Evolutionary conservation across 116 monocot genomes (phyloP).

Genomic region (Dioscorea cayenensis): DNA sequence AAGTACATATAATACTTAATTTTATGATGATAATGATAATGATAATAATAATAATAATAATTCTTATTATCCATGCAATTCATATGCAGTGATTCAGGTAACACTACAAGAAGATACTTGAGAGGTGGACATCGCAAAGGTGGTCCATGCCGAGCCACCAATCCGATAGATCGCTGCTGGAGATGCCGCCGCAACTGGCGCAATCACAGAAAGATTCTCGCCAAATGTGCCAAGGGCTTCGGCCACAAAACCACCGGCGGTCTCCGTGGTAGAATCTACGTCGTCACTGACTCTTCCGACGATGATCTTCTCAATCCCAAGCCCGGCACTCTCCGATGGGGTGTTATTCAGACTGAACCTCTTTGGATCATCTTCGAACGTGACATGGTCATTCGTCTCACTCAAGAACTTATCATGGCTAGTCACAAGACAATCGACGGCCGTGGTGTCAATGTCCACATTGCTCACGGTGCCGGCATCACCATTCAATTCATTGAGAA

Average conservation of each 20-base stretch:
- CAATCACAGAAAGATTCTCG: constrained; percentile 55
- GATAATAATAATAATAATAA: no score
- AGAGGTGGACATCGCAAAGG: constrained; percentile 1
- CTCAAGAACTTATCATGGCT: constrained; percentile 66
- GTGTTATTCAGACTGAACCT: constrained; percentile 54
- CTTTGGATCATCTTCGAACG: constrained; percentile 76
- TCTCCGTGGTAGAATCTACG: constrained; percentile 42
- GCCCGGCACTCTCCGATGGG: constrained; percentile 68
- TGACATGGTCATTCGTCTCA: constrained; percentile 62
- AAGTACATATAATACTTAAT: no score
- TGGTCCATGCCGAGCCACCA: constrained; percentile 47
- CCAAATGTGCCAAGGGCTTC: constrained; percentile 62
- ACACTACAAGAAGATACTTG: constrained; percentile 38
- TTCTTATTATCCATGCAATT: no score
- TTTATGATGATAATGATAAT: no score
- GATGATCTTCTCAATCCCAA: constrained; percentile 51
- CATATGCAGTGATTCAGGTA: constrained; percentile 17
- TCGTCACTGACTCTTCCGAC: constrained; percentile 64
- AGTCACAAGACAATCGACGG: constrained; percentile 84
- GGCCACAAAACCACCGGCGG: constrained; percentile 61
- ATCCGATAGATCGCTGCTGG: constrained; percentile 95
- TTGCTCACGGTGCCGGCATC: constrained; percentile 64
- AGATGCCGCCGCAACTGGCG: constrained; percentile 64
- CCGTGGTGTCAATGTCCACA: constrained; percentile 61
- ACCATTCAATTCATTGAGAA: constrained; percentile 69